Base-by-base conservation (phyloP, 192 early-diverging fungal species). In the Diversispora eburnea region DNA sequence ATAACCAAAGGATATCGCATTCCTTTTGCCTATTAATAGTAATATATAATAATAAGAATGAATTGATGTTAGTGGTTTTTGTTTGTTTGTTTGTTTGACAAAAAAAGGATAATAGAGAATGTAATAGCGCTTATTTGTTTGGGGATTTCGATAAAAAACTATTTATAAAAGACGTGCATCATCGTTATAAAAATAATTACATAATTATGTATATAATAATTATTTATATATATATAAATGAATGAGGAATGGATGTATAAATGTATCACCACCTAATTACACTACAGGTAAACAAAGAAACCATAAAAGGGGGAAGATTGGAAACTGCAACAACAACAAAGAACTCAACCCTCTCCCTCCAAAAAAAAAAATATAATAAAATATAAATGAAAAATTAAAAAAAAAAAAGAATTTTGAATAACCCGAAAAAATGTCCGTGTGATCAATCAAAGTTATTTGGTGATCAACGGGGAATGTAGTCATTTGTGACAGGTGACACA, bases 1-100 rank as follows among this genome's bases (percentile, higher is more conserved):
- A 73, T n/a, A 73, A 64, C 71, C 71, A 73, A 49, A 73, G 57
- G 3, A 73, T 54, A 43, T 73, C 71, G 6, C 71, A 62, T 63
- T 73, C 71, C 48, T 73, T 73, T 63, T 73, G 71, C 71, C 71
- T 73, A 73, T 43, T 59, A 5, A 9, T 48, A n/a, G n/a, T 49
- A 51, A 43, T 58, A 10, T 0, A 58, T 58, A 49, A 52, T 51
- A 47, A 45, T n/a, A 46, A 41, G 4, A 51, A 43, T 63, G 10
- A 42, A 12, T 73, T n/a, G 12, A 45, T 46, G 10, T 39, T 20
- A 7, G 25, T 54, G 1, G 15, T 68, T 8, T 19, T 58, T 41
- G n/a, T 58, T 8, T 58, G 33, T 58, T 70, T 63, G 56, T 58
- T 58, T 58, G n/a, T 25, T n/a, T 10, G 12, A 66, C 43, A 66